Evolutionary conservation across 164 flowering plant genomes (phyloP).

Genomic region (Nelumbo lutea): DNA sequence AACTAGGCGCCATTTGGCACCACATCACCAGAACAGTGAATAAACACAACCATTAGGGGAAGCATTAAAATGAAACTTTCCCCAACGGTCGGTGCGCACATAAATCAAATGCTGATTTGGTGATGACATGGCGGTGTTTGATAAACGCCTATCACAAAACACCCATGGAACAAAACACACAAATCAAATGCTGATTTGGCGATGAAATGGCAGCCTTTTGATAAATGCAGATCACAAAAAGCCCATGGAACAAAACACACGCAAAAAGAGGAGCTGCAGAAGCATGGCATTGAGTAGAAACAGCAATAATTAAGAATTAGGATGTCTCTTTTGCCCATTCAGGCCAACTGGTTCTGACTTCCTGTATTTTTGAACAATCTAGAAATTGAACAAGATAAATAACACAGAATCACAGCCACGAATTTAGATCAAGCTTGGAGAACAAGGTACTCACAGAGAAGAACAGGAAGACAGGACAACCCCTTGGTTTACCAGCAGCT

Average conservation of each 20-base stretch:
- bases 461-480: constrained; percentile 81
- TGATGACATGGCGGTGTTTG: neutral
- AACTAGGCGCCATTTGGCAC: too few relatives aligned
- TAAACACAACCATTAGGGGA: too few relatives aligned
- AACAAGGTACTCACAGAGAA: constrained; percentile 62
- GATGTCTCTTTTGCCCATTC: neutral
- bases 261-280: neutral
- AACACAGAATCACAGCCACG: neutral
- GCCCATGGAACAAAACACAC: too few relatives aligned
- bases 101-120: too few relatives aligned
- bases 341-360: neutral
- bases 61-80: too few relatives aligned
- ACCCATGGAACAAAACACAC: too few relatives aligned
- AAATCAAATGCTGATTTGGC: too few relatives aligned
- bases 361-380: neutral
- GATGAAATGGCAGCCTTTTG: too few relatives aligned
- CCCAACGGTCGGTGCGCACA: too few relatives aligned
- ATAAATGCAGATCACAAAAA: too few relatives aligned
- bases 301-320: neutral
- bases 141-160: too few relatives aligned
- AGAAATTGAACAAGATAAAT: neutral
- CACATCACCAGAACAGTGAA: too few relatives aligned
- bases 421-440: neutral
- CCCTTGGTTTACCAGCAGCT: constrained; percentile 39
- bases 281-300: neutral